phyloP scores from a whole-genome alignment of 2,329 filamentous ascomycete species.

The Aspergillus nomiae region DNA sequence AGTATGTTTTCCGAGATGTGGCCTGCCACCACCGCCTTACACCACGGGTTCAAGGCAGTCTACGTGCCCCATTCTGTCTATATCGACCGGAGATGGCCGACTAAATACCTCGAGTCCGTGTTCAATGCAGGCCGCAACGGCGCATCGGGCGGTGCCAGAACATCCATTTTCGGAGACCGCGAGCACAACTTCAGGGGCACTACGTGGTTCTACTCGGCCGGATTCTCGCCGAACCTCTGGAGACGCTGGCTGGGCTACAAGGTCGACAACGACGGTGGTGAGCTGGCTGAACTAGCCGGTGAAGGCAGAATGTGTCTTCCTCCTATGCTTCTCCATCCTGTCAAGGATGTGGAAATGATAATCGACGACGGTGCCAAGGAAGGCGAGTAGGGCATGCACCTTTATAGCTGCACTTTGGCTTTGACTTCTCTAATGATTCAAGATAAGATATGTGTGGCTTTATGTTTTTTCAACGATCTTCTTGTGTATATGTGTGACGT shows the following conservation, averaged over 20 bases:
- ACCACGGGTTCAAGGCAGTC: slow-evolving; percentile 91
- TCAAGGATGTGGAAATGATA: slow-evolving; percentile 71
- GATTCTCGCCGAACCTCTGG: slow-evolving; percentile 80
- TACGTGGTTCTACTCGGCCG: slow-evolving; percentile 89
- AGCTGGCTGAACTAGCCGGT: slow-evolving; percentile 70
- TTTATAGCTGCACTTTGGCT: neutral
- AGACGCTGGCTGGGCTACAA: slow-evolving; percentile 81
- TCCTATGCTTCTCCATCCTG: slow-evolving; percentile 84
- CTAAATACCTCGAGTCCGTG: slow-evolving; percentile 71
- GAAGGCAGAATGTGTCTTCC: slow-evolving; percentile 90
- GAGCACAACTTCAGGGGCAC: slow-evolving; percentile 87
- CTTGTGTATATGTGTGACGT: slow-evolving; percentile 4
- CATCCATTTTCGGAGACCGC: slow-evolving; percentile 75
- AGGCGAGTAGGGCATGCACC: neutral
- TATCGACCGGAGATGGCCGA: slow-evolving; percentile 84
- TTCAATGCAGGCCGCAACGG: slow-evolving; percentile 81
- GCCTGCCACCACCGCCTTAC: slow-evolving; percentile 82
- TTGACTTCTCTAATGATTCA: neutral
- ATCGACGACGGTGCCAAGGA: slow-evolving; percentile 36
- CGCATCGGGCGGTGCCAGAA: slow-evolving; percentile 70
- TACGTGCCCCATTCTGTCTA: slow-evolving; percentile 88
- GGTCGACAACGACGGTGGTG: slow-evolving; percentile 76
- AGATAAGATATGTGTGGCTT: neutral
- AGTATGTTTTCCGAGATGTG: slow-evolving; percentile 97
- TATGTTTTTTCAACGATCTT: neutral